Percentiles rank a stretch among this genome's conserved stretches.
phyloP scores from a whole-genome alignment of 768 basidiomycete species.

The Lanmaoa pseudosensibilis region DNA sequence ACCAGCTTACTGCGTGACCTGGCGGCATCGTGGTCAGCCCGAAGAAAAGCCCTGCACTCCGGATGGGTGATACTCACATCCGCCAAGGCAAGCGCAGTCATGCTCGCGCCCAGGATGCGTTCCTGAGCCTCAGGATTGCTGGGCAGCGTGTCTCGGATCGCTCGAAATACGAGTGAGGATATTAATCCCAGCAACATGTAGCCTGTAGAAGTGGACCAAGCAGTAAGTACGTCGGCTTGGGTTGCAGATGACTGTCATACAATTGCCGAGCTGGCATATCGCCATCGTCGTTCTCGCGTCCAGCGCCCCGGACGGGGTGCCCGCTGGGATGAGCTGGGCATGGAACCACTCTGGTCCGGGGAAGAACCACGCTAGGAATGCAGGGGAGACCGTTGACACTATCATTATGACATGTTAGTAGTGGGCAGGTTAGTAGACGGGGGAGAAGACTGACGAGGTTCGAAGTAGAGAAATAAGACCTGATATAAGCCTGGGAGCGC shows the following conservation, averaged over 20 bases:
- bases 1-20: conserved; percentile 62
- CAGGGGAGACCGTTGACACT: conserved; percentile 55
- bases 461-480: conserved; percentile 61
- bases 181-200: conserved; percentile 65
- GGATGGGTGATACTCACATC: conserved; percentile 50
- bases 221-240: background rate
- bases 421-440: conserved; percentile 5
- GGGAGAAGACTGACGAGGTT: conserved; percentile 48
- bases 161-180: conserved; percentile 66
- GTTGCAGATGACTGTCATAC: conserved; percentile 36
- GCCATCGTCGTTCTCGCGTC: conserved; percentile 58
- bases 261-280: conserved; percentile 68
- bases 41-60: background rate
- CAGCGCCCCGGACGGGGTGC: conserved; percentile 27
- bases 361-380: conserved; percentile 51
- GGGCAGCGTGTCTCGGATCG: conserved; percentile 58
- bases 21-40: conserved; percentile 1
- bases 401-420: conserved; percentile 3
- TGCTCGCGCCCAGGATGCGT: conserved; percentile 60
- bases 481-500: conserved; percentile 66
- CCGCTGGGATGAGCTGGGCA: conserved; percentile 57
- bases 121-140: conserved; percentile 63
- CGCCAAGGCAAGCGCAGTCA: conserved; percentile 64
- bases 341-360: conserved; percentile 70
- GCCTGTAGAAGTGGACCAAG: conserved; percentile 37